These are phyloP conservation scores for Hortaea werneckii DNA, from an alignment of 2,329 filamentous ascomycete genomes.

Conservation along the genomic window DNA sequence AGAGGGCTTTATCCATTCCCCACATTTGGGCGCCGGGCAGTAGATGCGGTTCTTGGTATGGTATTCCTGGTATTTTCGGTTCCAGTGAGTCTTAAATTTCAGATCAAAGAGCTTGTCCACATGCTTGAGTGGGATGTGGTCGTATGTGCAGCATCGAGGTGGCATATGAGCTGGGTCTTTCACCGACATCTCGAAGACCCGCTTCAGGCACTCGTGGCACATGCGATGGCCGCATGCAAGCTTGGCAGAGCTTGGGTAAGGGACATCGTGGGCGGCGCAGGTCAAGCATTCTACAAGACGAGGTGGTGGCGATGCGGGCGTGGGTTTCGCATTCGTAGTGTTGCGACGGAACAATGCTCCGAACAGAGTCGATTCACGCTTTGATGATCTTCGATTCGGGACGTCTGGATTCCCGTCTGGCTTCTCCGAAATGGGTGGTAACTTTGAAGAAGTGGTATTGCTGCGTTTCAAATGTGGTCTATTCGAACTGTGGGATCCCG, in stretches of 20 bases:
- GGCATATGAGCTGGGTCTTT: constrained; percentile 75
- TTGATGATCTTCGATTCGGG: constrained; percentile 7
- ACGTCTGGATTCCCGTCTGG: constrained; percentile 13
- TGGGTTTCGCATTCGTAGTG: constrained; percentile 3
- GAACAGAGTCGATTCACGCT: constrained; percentile 18
- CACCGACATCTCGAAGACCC: constrained; percentile 64
- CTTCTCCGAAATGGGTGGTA: constrained; percentile 13
- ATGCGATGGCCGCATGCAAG: constrained; percentile 72
- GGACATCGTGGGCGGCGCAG: constrained; percentile 59
- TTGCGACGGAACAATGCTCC: constrained; percentile 17
- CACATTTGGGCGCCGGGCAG: constrained; percentile 63
- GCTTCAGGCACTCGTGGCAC: constrained; percentile 67
- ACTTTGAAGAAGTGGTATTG: constrained; percentile 13
- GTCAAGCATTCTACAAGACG: constrained; percentile 53
- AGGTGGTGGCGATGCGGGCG: constrained; percentile 7
- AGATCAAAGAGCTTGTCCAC: constrained; percentile 65
- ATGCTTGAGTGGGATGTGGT: constrained; percentile 64
- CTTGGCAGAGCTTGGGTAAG: constrained; percentile 53
- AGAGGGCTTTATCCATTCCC: constrained; percentile 67
- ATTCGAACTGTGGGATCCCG: neutral
- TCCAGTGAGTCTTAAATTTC: constrained; percentile 70
- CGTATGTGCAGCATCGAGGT: constrained; percentile 65
- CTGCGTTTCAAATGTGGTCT: constrained; percentile 11
- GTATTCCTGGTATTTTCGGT: constrained; percentile 68
- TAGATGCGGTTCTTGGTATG: constrained; percentile 66